Base-by-base conservation (phyloP, 1,284 basidiomycete genomes). In the Puccinia coronata region DNA sequence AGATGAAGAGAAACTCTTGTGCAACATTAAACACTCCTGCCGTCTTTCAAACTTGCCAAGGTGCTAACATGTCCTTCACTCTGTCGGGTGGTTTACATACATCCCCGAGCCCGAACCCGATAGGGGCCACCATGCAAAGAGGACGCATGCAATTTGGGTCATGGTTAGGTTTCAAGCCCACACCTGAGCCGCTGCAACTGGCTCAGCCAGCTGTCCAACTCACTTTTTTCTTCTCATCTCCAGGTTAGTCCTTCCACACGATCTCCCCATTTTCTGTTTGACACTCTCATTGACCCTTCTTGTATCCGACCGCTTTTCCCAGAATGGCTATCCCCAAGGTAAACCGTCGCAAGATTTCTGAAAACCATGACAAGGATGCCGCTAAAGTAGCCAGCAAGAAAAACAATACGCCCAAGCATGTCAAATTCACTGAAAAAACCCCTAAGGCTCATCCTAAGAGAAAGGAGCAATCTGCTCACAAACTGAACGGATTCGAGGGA, bases 401-500 rank as follows among this genome's bases (percentile, higher is more conserved):
- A 23, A 53, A 53, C 51, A 53, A 53, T 53, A 16, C 18, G n/a
- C 51, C 51, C 51, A 53, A 53, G 51, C 51, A n/a, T 23, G 51
- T 53, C 5, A 23, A 53, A 53, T 53, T 53, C 20, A 1, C 51
- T n/a, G 23, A 53, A 23, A 16, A 16, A 16, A n/a, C 16, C 51
- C 20, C 51, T 18, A n/a, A 53, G 51, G 51, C 16, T 8, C 23
- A 18, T 53, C n/a, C 20, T 53, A n/a, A 18, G 51, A 18, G 20
- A 23, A 53, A 53, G n/a, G 8, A 6, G 18, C 16, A 53, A 53
- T 53, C 51, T 23, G n/a, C 18, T 16, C 51, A 8, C 1, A 53
- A 72, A 69, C 79, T 67, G 79, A 67, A 36, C 12, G 84, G 83
- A 0, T 84, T 83, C 53, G 83, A 83, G 36, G 78, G 78, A 69